Base-by-base conservation (phyloP, 1,284 basidiomycete species). In the Schizopora paradoxa region DNA sequence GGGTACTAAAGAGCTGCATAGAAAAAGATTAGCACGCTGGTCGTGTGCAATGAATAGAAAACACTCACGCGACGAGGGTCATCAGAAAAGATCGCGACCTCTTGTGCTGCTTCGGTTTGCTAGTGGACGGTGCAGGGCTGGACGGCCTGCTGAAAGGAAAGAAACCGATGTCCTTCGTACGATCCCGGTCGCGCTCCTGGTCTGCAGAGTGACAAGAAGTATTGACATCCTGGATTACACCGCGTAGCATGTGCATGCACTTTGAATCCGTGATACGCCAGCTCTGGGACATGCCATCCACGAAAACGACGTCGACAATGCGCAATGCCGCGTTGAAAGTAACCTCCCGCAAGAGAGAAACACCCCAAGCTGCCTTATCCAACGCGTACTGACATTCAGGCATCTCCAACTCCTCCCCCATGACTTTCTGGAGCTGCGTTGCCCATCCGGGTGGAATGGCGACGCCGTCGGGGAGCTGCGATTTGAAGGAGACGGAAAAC, bases 31-130 rank as follows among this genome's bases (percentile, higher is more conserved):
- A 26, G 34, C 49, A n/a, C n/a, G n/a, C n/a, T n/a, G n/a, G n/a
- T n/a, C n/a, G n/a, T n/a, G n/a, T n/a, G n/a, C n/a, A n/a, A 35
- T 45, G 26, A 35, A 38, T 39, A 11, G 31, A 41, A 36, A 52
- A 48, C 32, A 70, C 73, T 43, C 65, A 82, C 74, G 79, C 74
- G 48, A 86, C 77, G 23, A 86, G 64, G 16, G 79, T 73, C 72
- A 79, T 80, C 40, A 86, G 65, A 47, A 86, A 59, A 13, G 82
- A 83, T 38, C 76, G 69, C 51, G 81, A 78, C 54, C 76, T 79
- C 64, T 72, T 75, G 51, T 77, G 76, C 21, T 57, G 56, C 49
- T 59, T 59, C 40, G 52, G 35, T 18, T 41, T 37, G 11, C 43
- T 33, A 25, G 49, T 40, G 14, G 50, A 43, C 13, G 54, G 40